Evolutionary conservation across 1,139 yeast species (phyloP).

Genomic region (Taphrina betulina): DNA sequence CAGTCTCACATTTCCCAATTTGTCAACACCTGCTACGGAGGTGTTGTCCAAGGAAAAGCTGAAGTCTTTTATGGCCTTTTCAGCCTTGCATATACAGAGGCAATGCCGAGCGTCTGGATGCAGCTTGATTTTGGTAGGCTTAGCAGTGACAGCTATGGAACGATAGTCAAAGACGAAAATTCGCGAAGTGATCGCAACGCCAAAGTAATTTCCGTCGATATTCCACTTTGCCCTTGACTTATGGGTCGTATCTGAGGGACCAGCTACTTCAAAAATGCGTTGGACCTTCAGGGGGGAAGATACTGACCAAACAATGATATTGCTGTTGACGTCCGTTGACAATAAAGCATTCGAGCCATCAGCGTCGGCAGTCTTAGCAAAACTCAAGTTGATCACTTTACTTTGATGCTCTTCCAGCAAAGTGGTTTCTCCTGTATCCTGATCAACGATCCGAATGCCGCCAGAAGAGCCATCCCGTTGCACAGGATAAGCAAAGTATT

Average conservation of each 20-base stretch:
- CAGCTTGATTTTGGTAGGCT: not conserved
- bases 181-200: slow-evolving; percentile 13
- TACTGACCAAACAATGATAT: slow-evolving; percentile 6
- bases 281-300: not conserved
- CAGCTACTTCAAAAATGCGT: slow-evolving; percentile 7
- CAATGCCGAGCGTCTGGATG: slow-evolving; percentile 10
- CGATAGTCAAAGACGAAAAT: slow-evolving; percentile 8
- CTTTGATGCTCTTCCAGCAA: slow-evolving; percentile 1
- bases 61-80: slow-evolving; percentile 16
- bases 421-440: slow-evolving; percentile 17
- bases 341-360: slow-evolving; percentile 16
- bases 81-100: slow-evolving; percentile 18
- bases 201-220: slow-evolving; percentile 11
- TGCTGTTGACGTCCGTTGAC: slow-evolving; percentile 6
- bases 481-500: slow-evolving; percentile 17
- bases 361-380: not conserved
- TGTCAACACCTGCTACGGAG: slow-evolving; percentile 12
- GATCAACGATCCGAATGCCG: slow-evolving; percentile 12
- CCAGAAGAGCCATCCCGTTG: not conserved
- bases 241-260: slow-evolving; percentile 8
- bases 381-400: slow-evolving; percentile 7
- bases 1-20: slow-evolving; percentile 9
- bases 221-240: slow-evolving; percentile 22
- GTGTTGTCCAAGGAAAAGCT: slow-evolving; percentile 9
- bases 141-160: not conserved